Evolutionary conservation across 805 yeast genomes (phyloP), one percentile per base, ranked within the genome.

Genomic region (Metschnikowia vanudenii): DNA sequence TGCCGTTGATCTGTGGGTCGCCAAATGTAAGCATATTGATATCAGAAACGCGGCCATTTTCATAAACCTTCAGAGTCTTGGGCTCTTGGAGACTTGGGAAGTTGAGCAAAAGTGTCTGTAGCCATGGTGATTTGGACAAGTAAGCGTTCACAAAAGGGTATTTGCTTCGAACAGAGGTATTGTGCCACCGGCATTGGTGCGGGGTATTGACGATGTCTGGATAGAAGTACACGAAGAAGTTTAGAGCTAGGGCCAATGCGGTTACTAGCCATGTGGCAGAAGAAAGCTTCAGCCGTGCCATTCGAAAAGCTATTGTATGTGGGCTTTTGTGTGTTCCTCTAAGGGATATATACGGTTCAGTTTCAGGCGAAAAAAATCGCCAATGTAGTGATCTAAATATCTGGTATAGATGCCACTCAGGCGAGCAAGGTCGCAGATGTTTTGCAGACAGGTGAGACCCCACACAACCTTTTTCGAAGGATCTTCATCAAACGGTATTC

Each of bases 1-100:
- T 80, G 2, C 99, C 99, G 51, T 92, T 87, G 64, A 94, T 91
- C 69, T 94, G 99, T 0, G 99, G 99, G 60, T 94, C 99, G 6
- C 98, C 99, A 64, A 90, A 84, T 5, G 96, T 85, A 53, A 91
- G 64, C 65, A 94, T 65, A 51, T 80, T 80, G 42, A 91, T 76
- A 54, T 78, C 81, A 10, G 71, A 61, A 4, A 73, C 68, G 2
- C 41, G 22, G n/a, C 53, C 54, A 29, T 43, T 28, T 11, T 47
- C 50, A 35, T 52, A 41, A 3, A 49, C 47, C 7, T 40, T 16
- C 4, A 30, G 19, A 14, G 37, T 18, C 38, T 48, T 47, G 8
- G 37, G 46, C 31, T 49, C 56, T 29, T 52, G 57, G 13, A 58
- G 41, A 35, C 49, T 45, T 8, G 66, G 66, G 45, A 62, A 57